Conservation (phyloP, 2,329 filamentous ascomycete species). For the Stagonosporopsis cucurbitacearum region DNA sequence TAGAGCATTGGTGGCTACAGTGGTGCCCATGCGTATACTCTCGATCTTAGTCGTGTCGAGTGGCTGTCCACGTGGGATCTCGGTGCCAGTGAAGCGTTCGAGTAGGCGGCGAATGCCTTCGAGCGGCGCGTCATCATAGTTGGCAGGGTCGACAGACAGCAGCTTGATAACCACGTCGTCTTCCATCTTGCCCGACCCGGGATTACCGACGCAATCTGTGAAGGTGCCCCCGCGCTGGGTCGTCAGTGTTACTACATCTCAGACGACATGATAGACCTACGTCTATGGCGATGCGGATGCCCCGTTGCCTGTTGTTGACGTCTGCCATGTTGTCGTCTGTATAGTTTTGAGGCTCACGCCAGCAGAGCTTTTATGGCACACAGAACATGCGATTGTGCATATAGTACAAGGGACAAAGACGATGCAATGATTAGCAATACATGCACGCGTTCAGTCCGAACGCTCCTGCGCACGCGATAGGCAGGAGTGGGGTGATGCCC, state of each 20-base stretch:
- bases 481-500: conserved; percentile 5
- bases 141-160: conserved; percentile 85
- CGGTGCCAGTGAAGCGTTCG: conserved; percentile 73
- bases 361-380: neutral
- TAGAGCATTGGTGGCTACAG: conserved; percentile 89
- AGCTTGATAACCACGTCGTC: conserved; percentile 86
- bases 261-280: conserved; percentile 28
- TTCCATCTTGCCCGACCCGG: conserved; percentile 69
- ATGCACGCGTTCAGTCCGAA: neutral
- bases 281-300: conserved; percentile 76
- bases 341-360: neutral
- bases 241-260: conserved; percentile 16
- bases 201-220: conserved; percentile 88
- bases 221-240: conserved; percentile 81
- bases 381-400: neutral
- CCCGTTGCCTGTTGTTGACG: conserved; percentile 52
- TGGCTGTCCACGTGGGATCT: conserved; percentile 79
- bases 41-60: conserved; percentile 85
- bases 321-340: conserved; percentile 31
- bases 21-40: conserved; percentile 94
- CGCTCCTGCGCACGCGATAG: conserved; percentile 4
- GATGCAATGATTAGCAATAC: conserved; percentile 9
- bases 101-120: conserved; percentile 90
- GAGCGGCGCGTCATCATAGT: conserved; percentile 88
- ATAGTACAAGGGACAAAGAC: neutral